Evolutionary conservation across 768 basidiomycete species (phyloP).

Genomic region (Lactifluus echinatus): DNA sequence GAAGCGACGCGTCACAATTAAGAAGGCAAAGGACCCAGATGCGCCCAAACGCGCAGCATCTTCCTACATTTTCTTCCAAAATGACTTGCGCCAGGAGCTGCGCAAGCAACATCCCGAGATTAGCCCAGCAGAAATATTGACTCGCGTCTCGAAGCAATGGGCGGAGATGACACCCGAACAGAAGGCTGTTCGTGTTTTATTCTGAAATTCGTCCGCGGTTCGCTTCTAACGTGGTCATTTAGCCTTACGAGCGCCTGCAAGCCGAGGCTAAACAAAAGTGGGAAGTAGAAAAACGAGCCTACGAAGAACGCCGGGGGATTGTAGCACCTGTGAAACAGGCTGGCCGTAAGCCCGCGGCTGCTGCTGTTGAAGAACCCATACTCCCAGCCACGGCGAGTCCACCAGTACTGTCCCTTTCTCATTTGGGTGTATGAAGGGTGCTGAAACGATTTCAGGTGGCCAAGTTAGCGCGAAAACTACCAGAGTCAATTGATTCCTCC

Average conservation of each 20-base stretch:
- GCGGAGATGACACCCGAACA: conserved; percentile 51
- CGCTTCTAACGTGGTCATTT: conserved; percentile 14
- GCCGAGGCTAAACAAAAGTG: conserved; percentile 56
- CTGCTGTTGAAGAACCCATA: conserved; percentile 5
- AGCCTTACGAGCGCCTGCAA: conserved; percentile 50
- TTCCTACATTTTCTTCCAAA: conserved; percentile 92
- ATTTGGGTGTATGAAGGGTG: background rate
- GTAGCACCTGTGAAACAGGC: conserved; percentile 8
- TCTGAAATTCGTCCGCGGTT: background rate
- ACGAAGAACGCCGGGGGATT: conserved; percentile 42
- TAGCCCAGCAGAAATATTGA: conserved; percentile 63
- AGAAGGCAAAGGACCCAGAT: conserved; percentile 78
- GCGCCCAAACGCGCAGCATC: conserved; percentile 91
- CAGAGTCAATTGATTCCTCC: conserved; percentile 11
- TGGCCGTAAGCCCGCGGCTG: background rate
- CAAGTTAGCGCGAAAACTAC: conserved; percentile 2
- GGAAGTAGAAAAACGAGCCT: conserved; percentile 52
- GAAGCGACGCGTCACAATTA: conserved; percentile 47
- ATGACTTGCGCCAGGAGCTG: conserved; percentile 71
- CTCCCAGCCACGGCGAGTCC: background rate
- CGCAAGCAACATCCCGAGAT: conserved; percentile 56
- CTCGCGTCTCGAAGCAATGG: conserved; percentile 70
- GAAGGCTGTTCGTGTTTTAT: conserved; percentile 53
- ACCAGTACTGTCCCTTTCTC: background rate
- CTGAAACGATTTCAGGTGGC: conserved; percentile 3